Evolutionary conservation across 2,329 filamentous ascomycete species (phyloP).

Genomic region (Tolypocladium tropicale): DNA sequence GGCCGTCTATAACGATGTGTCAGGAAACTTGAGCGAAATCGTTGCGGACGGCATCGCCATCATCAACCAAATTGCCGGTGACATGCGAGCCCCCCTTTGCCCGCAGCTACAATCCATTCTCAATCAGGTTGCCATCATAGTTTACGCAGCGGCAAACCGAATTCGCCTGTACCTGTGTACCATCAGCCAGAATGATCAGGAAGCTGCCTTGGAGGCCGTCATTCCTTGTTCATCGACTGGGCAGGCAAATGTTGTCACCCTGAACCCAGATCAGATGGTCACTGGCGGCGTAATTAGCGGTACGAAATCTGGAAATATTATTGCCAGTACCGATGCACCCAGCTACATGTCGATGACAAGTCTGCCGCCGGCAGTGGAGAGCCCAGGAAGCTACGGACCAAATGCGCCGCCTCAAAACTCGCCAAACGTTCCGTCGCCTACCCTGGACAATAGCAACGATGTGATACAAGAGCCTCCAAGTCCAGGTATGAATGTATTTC

Average conservation of each 20-base stretch:
- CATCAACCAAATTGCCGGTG: conserved; percentile 10
- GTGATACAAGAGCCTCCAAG: background rate
- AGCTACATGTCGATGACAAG: background rate
- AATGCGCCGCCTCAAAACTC: background rate
- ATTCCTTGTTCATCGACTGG: conserved; percentile 8
- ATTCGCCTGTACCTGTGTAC: conserved; percentile 10
- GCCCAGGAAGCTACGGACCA: background rate
- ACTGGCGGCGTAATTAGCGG: background rate
- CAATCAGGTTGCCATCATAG: conserved; percentile 11
- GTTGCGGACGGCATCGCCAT: conserved; percentile 9
- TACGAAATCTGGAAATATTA: background rate
- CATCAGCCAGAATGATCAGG: conserved; percentile 5
- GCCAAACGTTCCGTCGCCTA: background rate
- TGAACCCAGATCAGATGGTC: background rate
- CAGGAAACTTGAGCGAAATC: conserved; percentile 6
- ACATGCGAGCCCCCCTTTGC: conserved; percentile 1
- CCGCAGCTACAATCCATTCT: conserved; percentile 8
- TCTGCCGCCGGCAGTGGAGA: background rate
- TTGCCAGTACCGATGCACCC: background rate
- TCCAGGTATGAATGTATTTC: background rate
- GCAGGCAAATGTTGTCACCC: conserved; percentile 1
- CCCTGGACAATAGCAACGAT: background rate
- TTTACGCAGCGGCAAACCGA: conserved; percentile 8
- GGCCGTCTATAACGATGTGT: conserved; percentile 1
- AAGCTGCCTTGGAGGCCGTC: conserved; percentile 5